Evolutionary conservation across 805 yeast species (phyloP).

Genomic region (Lipomyces yamadae): DNA sequence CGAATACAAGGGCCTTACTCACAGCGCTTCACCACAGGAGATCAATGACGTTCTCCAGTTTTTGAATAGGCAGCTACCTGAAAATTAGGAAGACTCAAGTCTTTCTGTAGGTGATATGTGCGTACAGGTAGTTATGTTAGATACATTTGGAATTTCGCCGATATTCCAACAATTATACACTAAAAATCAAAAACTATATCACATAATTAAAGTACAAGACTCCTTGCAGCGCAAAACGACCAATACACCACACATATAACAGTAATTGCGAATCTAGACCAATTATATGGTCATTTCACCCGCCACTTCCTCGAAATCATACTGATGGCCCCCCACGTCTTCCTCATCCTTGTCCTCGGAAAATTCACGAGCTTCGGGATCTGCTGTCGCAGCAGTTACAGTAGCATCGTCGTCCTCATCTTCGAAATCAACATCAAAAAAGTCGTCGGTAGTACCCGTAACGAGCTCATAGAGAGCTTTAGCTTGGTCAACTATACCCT

Average conservation of each 20-base stretch:
- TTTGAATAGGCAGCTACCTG: conserved; percentile 46
- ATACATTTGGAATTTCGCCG: background rate
- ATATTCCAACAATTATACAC: background rate
- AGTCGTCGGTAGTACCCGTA: conserved; percentile 94
- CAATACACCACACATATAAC: background rate
- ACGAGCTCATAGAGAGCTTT: conserved; percentile 72
- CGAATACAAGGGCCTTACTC: conserved; percentile 67
- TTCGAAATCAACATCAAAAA: conserved; percentile 94
- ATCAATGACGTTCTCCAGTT: conserved; percentile 58
- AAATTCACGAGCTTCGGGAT: conserved; percentile 15
- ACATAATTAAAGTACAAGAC: background rate
- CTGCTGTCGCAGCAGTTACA: conserved; percentile 24
- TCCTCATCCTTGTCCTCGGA: conserved; percentile 14
- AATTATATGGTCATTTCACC: conserved; percentile 36
- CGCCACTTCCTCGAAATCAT: conserved; percentile 33
- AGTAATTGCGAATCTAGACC: background rate
- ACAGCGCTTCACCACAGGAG: conserved; percentile 71
- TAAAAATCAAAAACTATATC: background rate
- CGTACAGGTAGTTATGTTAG: conserved; percentile 29
- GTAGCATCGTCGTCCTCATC: conserved; percentile 73
- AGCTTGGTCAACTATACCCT: conserved; percentile 85
- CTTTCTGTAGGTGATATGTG: background rate
- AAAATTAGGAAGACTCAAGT: background rate
- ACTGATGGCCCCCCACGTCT: conserved; percentile 14
- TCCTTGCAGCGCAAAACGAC: background rate